Evolutionary conservation across 805 yeast species (phyloP), one percentile per base, ranked within the genome.

Genomic region (Starmerella bombicola): DNA sequence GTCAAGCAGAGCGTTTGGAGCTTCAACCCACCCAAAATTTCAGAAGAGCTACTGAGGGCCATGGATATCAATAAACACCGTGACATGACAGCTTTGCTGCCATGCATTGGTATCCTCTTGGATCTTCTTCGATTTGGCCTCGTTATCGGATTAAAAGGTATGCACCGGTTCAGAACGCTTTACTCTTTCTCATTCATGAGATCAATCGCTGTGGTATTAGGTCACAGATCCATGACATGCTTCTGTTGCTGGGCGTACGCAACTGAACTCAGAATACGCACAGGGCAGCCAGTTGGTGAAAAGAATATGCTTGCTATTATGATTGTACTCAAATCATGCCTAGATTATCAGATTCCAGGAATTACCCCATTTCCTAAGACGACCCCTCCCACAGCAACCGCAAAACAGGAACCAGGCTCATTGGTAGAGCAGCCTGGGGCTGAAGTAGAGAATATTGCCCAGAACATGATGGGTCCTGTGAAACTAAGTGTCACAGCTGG

Each of bases 231-330:
- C 8, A 17, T 35, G 23, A 7, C 31, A 8, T 35, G 17, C n/a
- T 18, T 35, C 30, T 25, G 29, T 31, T 35, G 38, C 23, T 35
- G 38, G 38, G 19, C 18, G 5, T 35, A 25, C 15, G 20, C 32
- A 12, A 17, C 23, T 5, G 38, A 35, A 16, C 15, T 24, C 5
- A 9, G 24, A 15, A 8, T 25, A 4, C 9, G 38, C 15, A 13
- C 15, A 17, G 38, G 38, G 6, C 21, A 25, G 21, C 10, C 5
- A 5, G 32, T 35, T 8, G 5, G 12, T n/a, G 32, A 35, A 4
- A 13, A 23, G 9, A 24, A 18, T 4, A 30, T 15, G 5, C 4
- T 15, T 9, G 30, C 20, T 5, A 5, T 35, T n/a, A 20, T 6
- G 18, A 13, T 9, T 13, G 18, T 35, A 30, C 16, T 23, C 18